Evolutionary conservation across 768 basidiomycete genomes (phyloP), one percentile per base, ranked within the genome.

Genomic region (Amanita thiersii): DNA sequence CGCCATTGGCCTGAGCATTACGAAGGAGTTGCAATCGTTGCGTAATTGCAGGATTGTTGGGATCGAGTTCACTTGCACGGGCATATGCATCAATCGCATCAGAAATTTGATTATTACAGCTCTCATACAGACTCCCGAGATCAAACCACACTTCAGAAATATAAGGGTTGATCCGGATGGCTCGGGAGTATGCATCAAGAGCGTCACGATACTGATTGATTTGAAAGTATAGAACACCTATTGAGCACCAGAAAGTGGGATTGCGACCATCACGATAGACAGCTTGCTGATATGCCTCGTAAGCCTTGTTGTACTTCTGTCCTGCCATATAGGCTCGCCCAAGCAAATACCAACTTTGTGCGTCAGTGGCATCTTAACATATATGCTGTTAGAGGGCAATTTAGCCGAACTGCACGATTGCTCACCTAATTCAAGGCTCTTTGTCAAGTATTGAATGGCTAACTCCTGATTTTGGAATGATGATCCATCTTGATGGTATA

Each of bases 151-250:
- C 89, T 56, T 81, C 96, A 26, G 73, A 74, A 53, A 99, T 97
- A 69, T 94, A 98, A 0, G 96, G 96, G 58, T 98, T 97, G 65
- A 99, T 93, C 48, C 94, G 84, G 53, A 99, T 98, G 8, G 96
- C 96, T 11, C 94, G 86, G 20, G 96, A 98, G 62, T 99, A 99
- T 7, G 96, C 96, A 55, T 99, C 96, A 26, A 99, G 81, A 2
- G 94, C 94, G 56, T 99, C 96, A 39, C 93, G 90, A 69, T 89
- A 99, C 58, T 99, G 96, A 63, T 97, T 98, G 69, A 99, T 97
- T 59, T 99, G 93, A 73, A 96, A 99, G 60, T 99, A 99, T 1
- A 99, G 75, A 0, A 99, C 96, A 35, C 96, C 96, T 54, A 99
- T 99, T 17, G 91, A 94, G 59, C 94, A 98, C 96, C 96, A 98